Base-by-base conservation (phyloP, 345 rosid genomes). In the Heritiera fomes region DNA sequence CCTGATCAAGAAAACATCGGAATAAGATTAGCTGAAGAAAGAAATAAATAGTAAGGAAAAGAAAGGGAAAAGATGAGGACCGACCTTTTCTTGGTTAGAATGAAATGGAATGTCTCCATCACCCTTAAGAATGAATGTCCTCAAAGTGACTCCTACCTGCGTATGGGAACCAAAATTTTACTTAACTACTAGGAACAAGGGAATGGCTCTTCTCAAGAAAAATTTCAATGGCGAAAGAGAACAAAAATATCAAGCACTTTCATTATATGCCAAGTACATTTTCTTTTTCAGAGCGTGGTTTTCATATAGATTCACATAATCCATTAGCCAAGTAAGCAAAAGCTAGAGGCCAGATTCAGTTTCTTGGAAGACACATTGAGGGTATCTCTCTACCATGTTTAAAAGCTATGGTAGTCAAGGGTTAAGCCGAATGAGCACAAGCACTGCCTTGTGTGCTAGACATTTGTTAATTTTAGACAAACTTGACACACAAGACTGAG, bases 101-200 rank as follows among this genome's bases (percentile, higher is more conserved):
- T 88, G 93, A 87, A 88, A 90, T 49, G 97, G 85, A 87, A 85
- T 80, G 95, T 91, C 98, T 78, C 94, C 85, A 85, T 91, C 93
- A 89, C 85, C 85, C 93, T 81, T 80, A 90, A 82, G 74, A 84
- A 83, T 80, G 86, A 84, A 79, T 79, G 78, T 77, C 83, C 82
- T 86, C 85, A 87, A 90, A 81, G 85, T 79, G 85, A 84, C 86
- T 81, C 87, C 88, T 76, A 68, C 83, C 91, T 91, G 94, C 91
- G 86, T 84, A 79, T 73, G 86, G 89, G 86, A 89, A 91, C 90
- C 87, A 83, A 73, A 18, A 82, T 79, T 83, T 82, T 82, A 76
- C 73, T 80, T 81, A 52, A 79, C 64, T 58, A 84, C 45, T 52
- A 50, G 78, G 83, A 79, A 70, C 79, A 74, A 80, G 4, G 4